Conservation (phyloP, 768 basidiomycete species). For the Boletus bicolor region DNA sequence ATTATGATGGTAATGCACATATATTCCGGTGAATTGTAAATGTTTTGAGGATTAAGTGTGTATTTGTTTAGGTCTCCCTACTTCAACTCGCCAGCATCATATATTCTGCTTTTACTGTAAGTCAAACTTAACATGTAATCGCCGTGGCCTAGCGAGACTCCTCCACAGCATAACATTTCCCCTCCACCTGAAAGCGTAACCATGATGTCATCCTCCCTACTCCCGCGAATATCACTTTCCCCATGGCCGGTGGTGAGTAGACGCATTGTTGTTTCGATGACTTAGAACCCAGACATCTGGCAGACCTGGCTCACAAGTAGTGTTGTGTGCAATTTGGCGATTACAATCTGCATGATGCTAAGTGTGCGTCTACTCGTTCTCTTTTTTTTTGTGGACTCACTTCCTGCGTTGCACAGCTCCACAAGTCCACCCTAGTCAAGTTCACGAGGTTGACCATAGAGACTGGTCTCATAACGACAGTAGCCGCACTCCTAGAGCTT, state of each 20-base stretch:
- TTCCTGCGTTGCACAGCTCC: constrained; percentile 8
- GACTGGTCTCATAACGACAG: constrained; percentile 23
- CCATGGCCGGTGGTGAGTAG: constrained; percentile 12
- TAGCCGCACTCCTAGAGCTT: constrained; percentile 17
- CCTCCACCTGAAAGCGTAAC: neutral
- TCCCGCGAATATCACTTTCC: neutral
- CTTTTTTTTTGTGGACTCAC: neutral
- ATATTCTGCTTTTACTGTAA: neutral
- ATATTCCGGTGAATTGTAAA: neutral
- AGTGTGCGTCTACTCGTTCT: constrained; percentile 1
- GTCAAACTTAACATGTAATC: neutral
- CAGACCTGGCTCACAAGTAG: constrained; percentile 25
- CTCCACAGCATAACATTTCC: neutral
- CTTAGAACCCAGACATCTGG: neutral
- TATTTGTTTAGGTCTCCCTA: constrained; percentile 16
- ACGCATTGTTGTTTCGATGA: too few species aligned
- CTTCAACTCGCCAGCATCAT: constrained; percentile 20
- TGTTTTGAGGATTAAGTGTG: neutral
- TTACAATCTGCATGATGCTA: constrained; percentile 19
- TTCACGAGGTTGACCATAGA: constrained; percentile 25
- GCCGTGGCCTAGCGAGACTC: neutral
- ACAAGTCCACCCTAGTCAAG: constrained; percentile 1
- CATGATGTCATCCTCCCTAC: too few species aligned
- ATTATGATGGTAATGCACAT: constrained; percentile 17
- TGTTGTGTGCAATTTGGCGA: constrained; percentile 15